Conservation (phyloP, 2,329 filamentous ascomycete species). For the Metarhizium humberi region DNA sequence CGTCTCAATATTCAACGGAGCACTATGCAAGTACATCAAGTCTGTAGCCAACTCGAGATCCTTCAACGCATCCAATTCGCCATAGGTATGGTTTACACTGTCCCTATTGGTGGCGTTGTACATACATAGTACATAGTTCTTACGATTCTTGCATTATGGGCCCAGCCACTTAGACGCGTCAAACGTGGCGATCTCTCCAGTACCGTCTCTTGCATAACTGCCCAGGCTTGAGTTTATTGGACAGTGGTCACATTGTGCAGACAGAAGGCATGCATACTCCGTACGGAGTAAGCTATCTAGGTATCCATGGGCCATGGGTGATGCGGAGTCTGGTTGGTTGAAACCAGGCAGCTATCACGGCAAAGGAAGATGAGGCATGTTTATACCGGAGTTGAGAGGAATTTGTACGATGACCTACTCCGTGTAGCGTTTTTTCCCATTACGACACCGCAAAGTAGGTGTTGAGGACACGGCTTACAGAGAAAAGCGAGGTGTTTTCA, state of each 20-base stretch:
- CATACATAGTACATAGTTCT: conserved; percentile 3
- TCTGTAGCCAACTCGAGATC: too few species aligned
- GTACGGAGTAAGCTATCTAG: too few species aligned
- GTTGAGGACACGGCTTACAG: too few species aligned
- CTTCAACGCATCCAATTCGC: too few species aligned
- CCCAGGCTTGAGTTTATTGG: conserved; percentile 10
- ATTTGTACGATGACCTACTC: not conserved
- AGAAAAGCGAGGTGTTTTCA: too few species aligned
- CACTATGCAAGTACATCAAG: too few species aligned
- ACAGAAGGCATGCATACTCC: not conserved
- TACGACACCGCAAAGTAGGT: too few species aligned
- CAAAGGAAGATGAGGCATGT: not conserved
- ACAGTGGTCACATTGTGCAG: not conserved
- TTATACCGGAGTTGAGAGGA: not conserved
- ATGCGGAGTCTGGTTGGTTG: not conserved
- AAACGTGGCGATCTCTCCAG: conserved; percentile 15
- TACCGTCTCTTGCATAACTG: conserved; percentile 14
- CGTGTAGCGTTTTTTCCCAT: too few species aligned
- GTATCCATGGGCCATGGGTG: not conserved
- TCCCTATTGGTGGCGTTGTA: not conserved
- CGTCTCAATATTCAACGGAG: too few species aligned
- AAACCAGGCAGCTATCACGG: not conserved
- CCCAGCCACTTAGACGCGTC: conserved; percentile 10
- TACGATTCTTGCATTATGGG: conserved; percentile 7
- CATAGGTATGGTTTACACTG: too few species aligned